phyloP scores from a whole-genome alignment of 768 basidiomycete species.

The Pleurotus giganteus region DNA sequence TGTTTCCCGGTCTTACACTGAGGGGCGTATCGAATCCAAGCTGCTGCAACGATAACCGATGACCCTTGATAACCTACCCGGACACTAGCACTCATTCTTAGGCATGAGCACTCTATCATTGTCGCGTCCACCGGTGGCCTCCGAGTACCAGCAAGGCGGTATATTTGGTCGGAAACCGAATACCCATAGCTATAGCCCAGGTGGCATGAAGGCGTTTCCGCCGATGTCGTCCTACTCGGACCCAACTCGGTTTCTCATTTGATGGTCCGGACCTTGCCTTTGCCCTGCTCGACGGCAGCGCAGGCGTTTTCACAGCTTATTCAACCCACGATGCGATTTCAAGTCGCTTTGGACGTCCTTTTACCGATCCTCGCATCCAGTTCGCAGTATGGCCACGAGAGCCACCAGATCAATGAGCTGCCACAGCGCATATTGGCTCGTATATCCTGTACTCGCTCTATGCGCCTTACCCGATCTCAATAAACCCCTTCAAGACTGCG shows the following conservation, averaged over 20 bases:
- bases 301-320: constrained; percentile 75
- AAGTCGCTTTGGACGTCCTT: constrained; percentile 80
- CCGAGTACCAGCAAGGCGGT: background rate
- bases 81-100: constrained; percentile 5
- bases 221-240: constrained; percentile 1
- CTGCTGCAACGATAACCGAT: too few relatives aligned
- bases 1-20: too few relatives aligned
- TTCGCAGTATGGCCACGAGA: constrained; percentile 45
- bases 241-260: constrained; percentile 57
- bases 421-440: constrained; percentile 72
- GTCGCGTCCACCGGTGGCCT: background rate
- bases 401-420: constrained; percentile 41
- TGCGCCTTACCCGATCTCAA: constrained; percentile 72
- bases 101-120: constrained; percentile 5
- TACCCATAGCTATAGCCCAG: background rate
- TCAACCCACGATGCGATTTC: constrained; percentile 74
- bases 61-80: too few relatives aligned
- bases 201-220: background rate
- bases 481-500: constrained; percentile 81
- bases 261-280: constrained; percentile 59
- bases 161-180: background rate
- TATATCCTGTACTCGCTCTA: constrained; percentile 81
- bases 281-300: constrained; percentile 77
- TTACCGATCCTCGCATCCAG: constrained; percentile 65
- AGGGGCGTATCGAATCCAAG: too few relatives aligned